A percentile compares a stretch with the other conserved stretches of the same genome.
phyloP scores from a whole-genome alignment of 257 asterid species.

The Solanum sitiens region DNA sequence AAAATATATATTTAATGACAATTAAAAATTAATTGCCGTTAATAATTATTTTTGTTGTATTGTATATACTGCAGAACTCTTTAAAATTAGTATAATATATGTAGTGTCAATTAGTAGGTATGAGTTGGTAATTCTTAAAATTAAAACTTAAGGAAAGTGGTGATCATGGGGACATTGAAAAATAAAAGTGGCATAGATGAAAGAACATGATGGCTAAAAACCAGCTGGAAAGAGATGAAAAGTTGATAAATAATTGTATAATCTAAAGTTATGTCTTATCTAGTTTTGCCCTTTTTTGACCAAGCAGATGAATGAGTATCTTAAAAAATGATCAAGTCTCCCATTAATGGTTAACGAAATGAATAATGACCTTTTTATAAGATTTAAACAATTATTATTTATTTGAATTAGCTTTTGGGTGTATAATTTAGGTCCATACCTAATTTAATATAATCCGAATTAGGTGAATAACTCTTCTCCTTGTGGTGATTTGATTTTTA shows the following conservation, averaged over 20 bases:
- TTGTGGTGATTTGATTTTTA: neutral
- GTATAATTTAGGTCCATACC: too few relatives aligned
- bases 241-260: neutral
- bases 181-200: neutral
- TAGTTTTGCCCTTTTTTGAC: neutral
- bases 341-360: too few relatives aligned
- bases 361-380: too few relatives aligned
- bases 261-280: neutral
- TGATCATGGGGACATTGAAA: neutral
- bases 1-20: too few relatives aligned
- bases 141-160: neutral
- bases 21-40: too few relatives aligned
- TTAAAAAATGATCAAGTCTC: too few relatives aligned
- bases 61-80: neutral
- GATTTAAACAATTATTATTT: too few relatives aligned
- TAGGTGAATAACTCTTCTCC: neutral
- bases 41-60: too few relatives aligned
- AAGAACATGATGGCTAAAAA: neutral
- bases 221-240: slow-evolving; percentile 1
- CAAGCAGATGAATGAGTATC: neutral
- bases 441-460: too few relatives aligned
- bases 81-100: neutral
- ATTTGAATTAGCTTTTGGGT: too few relatives aligned
- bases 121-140: neutral
- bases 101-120: too few relatives aligned